Evolutionary conservation across 2,329 filamentous ascomycete genomes (phyloP).

Genomic region (Periconia macrospinosa): DNA sequence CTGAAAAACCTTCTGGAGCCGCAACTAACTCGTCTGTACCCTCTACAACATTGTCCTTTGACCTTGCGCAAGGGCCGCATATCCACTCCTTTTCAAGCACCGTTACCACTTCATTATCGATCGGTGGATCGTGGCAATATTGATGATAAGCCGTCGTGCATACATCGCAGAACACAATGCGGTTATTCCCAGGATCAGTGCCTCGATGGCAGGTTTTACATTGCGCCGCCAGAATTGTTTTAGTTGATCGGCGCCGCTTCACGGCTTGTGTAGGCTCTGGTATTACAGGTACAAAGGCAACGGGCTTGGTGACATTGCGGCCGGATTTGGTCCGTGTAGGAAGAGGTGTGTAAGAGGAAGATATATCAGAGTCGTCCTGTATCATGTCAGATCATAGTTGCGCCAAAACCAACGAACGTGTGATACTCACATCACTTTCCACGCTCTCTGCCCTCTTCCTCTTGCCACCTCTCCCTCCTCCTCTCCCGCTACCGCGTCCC

Average conservation of each 20-base stretch:
- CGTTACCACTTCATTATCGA: conserved; percentile 68
- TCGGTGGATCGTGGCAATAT: conserved; percentile 75
- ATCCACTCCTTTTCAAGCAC: conserved; percentile 72
- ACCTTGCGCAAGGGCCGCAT: conserved; percentile 61
- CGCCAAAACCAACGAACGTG: neutral
- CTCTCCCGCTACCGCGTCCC: conserved; percentile 40
- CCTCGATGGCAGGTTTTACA: conserved; percentile 75
- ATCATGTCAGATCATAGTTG: conserved; percentile 15
- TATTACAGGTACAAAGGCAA: conserved; percentile 62
- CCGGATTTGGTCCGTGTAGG: conserved; percentile 76
- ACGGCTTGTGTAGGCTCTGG: conserved; percentile 50
- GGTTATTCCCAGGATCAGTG: conserved; percentile 71
- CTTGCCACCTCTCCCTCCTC: conserved; percentile 42
- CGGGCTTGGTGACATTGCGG: conserved; percentile 68
- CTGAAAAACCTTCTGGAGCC: conserved; percentile 39
- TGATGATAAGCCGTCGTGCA: conserved; percentile 82
- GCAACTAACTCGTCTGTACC: conserved; percentile 42
- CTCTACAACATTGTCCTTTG: conserved; percentile 32
- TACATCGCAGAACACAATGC: conserved; percentile 83
- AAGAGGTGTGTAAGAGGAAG: conserved; percentile 54
- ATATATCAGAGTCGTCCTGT: conserved; percentile 44
- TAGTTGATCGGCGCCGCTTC: conserved; percentile 63
- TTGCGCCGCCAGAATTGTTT: conserved; percentile 55
- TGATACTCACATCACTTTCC: conserved; percentile 38
- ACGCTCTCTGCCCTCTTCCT: conserved; percentile 42